Conservation (phyloP, 1,284 basidiomycete species). For the Pyrrhoderma lamaoense region DNA sequence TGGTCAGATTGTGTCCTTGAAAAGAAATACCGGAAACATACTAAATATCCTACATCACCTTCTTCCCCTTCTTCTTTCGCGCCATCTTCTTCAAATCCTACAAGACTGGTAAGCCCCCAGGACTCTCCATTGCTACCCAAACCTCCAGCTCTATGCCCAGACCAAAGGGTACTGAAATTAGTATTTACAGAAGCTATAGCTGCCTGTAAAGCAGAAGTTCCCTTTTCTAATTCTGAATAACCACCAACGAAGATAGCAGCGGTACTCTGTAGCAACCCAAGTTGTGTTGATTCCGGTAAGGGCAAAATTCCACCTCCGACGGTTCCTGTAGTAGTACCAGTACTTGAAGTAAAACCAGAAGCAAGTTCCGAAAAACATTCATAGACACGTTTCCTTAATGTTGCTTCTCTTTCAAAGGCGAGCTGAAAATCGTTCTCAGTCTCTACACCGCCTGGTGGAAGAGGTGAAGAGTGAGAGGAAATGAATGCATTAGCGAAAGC, state of each 20-base stretch:
- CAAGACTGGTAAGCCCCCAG: conserved; percentile 81
- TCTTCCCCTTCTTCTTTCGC: conserved; percentile 39
- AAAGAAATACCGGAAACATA: conserved; percentile 1
- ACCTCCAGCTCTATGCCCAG: conserved; percentile 52
- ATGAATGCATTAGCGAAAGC: conserved; percentile 76
- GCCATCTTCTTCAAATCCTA: conserved; percentile 39
- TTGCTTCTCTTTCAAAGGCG: conserved; percentile 64
- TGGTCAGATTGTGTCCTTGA: conserved; percentile 1
- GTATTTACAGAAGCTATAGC: conserved; percentile 82
- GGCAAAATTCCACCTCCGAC: conserved; percentile 50
- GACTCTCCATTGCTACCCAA: conserved; percentile 31
- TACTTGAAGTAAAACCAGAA: not conserved
- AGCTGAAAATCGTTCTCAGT: conserved; percentile 21
- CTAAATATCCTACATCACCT: conserved; percentile 27
- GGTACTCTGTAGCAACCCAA: conserved; percentile 74
- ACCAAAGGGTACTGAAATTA: conserved; percentile 85
- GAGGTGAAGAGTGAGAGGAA: not conserved
- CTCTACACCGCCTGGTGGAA: not conserved
- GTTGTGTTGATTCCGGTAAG: conserved; percentile 77
- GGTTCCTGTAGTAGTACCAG: not conserved
- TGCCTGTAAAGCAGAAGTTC: conserved; percentile 82
- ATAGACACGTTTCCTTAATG: conserved; percentile 79
- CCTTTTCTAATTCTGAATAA: conserved; percentile 32
- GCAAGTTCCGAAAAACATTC: conserved; percentile 79
- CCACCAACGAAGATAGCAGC: conserved; percentile 83